Percentiles rank a stretch among this genome's conserved stretches.
Evolutionary conservation across 768 basidiomycete species (phyloP).

Genomic region (Rhizopogon vulgaris): DNA sequence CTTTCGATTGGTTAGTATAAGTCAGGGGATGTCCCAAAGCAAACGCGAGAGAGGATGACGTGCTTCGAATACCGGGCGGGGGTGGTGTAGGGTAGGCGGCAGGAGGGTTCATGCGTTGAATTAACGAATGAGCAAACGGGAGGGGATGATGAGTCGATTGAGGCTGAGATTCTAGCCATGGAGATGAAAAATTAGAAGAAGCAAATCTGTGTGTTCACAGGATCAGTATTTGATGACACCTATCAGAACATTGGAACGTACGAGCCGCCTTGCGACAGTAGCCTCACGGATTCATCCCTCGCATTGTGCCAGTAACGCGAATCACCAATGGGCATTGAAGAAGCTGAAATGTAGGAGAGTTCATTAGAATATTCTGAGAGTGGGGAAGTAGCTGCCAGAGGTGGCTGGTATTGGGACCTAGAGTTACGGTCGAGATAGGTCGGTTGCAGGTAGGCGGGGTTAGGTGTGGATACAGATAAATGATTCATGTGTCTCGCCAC

Average conservation of each 20-base stretch:
- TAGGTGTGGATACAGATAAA: conserved; percentile 51
- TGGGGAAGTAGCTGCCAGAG: conserved; percentile 39
- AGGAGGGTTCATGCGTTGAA: conserved; percentile 56
- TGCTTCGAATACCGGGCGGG: conserved; percentile 52
- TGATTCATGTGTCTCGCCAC: conserved; percentile 62
- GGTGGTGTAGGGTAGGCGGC: conserved; percentile 70
- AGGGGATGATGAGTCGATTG: conserved; percentile 50
- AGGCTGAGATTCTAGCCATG: conserved; percentile 32
- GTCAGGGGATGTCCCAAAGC: conserved; percentile 51
- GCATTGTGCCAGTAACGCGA: conserved; percentile 60
- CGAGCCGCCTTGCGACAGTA: conserved; percentile 50
- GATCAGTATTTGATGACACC: conserved; percentile 1
- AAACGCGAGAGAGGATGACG: conserved; percentile 69
- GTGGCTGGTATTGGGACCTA: conserved; percentile 20
- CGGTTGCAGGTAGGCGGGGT: conserved; percentile 61
- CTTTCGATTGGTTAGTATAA: conserved; percentile 11
- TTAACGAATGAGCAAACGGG: conserved; percentile 57
- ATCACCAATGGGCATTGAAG: conserved; percentile 37
- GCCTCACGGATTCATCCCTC: conserved; percentile 53
- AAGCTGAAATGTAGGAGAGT: conserved; percentile 47
- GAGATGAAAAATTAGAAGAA: conserved; percentile 25
- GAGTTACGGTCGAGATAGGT: conserved; percentile 36
- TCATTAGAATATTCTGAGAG: conserved; percentile 69
- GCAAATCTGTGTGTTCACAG: conserved; percentile 12
- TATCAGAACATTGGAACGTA: conserved; percentile 26